phyloP scores from a whole-genome alignment of 495 filamentous ascomycete genomes.

The Hypomontagnella monticulosa region DNA sequence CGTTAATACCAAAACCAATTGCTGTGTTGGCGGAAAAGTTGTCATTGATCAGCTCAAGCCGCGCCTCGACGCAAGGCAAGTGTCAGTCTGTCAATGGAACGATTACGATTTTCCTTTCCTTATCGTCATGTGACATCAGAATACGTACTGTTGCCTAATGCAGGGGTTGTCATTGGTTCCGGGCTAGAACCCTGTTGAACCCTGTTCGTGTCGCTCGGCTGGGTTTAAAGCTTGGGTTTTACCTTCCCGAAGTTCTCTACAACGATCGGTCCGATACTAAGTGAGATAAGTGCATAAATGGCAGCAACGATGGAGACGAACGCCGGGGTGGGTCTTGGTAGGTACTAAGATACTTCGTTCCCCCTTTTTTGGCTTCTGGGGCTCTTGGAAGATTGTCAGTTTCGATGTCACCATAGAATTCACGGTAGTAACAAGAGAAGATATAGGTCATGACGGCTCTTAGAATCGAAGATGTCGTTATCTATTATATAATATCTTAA shows the following conservation, averaged over 20 bases:
- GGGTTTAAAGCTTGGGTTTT: background rate
- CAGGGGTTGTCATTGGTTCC: slow-evolving; percentile 30
- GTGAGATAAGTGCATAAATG: background rate
- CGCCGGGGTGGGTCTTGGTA: background rate
- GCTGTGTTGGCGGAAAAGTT: slow-evolving; percentile 6
- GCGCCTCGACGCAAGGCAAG: slow-evolving; percentile 17
- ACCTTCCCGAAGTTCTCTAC: slow-evolving; percentile 24
- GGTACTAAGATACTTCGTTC: background rate
- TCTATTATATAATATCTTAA: slow-evolving; percentile 35
- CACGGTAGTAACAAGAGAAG: background rate
- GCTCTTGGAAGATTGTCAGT: no score
- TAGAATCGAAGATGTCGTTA: slow-evolving; percentile 39
- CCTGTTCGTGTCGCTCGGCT: background rate
- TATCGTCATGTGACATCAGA: slow-evolving; percentile 36
- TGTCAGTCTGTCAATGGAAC: slow-evolving; percentile 14
- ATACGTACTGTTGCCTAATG: slow-evolving; percentile 19
- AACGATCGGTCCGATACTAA: slow-evolving; percentile 40
- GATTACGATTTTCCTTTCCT: slow-evolving; percentile 21
- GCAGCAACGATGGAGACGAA: no score
- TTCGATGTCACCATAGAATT: no score
- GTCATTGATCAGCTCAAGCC: slow-evolving; percentile 34
- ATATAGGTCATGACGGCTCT: slow-evolving; percentile 12
- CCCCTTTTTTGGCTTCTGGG: background rate
- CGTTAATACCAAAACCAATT: slow-evolving; percentile 13
- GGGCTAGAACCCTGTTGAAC: slow-evolving; percentile 43